Evolutionary conservation across 1,284 basidiomycete species (phyloP).

Genomic region (Cutaneotrichosporon dermatis): DNA sequence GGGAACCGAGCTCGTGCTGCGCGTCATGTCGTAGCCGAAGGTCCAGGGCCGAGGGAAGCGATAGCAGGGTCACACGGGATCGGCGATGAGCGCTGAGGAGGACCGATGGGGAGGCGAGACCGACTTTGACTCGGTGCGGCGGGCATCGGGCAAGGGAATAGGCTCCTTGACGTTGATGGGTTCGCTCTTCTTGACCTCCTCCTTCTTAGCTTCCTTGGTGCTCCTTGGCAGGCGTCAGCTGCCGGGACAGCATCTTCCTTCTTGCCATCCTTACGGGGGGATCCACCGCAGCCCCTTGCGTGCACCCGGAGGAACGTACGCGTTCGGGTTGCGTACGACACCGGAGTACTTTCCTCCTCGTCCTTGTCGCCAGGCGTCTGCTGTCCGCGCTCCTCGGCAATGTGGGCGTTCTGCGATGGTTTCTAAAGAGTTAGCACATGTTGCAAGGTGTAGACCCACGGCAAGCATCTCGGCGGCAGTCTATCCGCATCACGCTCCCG

Average conservation of each 20-base stretch:
- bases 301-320: constrained; percentile 88
- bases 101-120: constrained; percentile 3
- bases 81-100: constrained; percentile 15
- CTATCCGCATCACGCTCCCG: constrained; percentile 80
- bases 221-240: no score
- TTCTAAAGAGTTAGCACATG: constrained; percentile 51
- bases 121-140: constrained; percentile 4
- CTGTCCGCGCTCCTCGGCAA: constrained; percentile 83
- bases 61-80: constrained; percentile 24
- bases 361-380: constrained; percentile 61
- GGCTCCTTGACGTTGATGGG: constrained; percentile 3
- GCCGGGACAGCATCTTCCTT: background rate
- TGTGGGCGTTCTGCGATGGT: constrained; percentile 69
- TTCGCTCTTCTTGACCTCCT: background rate
- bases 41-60: constrained; percentile 18
- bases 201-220: constrained; percentile 9
- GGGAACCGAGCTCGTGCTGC: constrained; percentile 20
- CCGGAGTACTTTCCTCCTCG: constrained; percentile 98
- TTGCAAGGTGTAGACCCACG: constrained; percentile 50
- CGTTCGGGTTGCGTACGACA: constrained; percentile 78
- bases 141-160: background rate
- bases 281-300: constrained; percentile 49
- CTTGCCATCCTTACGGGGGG: constrained; percentile 11
- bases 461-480: constrained; percentile 88
- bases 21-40: constrained; percentile 12